Base-by-base conservation (phyloP, 2,329 filamentous ascomycete genomes). In the Metarhizium guizhouense region DNA sequence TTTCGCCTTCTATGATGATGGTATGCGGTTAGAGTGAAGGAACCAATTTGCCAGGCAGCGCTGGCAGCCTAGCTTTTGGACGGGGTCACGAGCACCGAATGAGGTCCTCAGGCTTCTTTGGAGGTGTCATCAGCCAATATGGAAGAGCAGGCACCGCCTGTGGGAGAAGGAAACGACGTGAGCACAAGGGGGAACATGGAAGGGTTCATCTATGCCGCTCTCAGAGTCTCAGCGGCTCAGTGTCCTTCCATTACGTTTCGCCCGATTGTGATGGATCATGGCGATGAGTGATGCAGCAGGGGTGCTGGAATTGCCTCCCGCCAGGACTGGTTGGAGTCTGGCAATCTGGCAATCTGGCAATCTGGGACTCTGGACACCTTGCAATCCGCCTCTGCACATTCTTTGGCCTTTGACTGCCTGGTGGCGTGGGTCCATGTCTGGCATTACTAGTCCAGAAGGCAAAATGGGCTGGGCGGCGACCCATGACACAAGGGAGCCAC, bases 401-500 rank as follows among this genome's bases (percentile, higher is more conserved):
- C 45, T 51, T 32, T 30, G 52, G 42, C 43, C 34, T 47, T 43
- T 50, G 38, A 53, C 55, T 55, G 51, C 38, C 40, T 51, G 54
- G 53, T 58, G 56, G 52, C 45, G 58, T 62, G 59, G 59, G 58
- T 50, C 59, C 51, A 50, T 54, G 34, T 49, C 32, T 53, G 59
- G 55, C 59, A 55, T 67, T 13, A 11, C 38, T 68, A 65, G 67
- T 65, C 62, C 63, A 63, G 64, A 64, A 61, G 59, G 57, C 57
- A 61, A 60, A 60, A 61, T 60, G 62, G 59, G 59, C 55, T 60
- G 58, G 32, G 56, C 54, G 59, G 55, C 54, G 55, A 59, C 58
- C 62, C 62, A 59, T 66, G 65, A 68, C 62, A 65, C 60, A 61
- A 63, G 62, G 62, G 67, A 63, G 62, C 69, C 70, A 72, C 68